Base-by-base conservation (phyloP, 495 filamentous ascomycete species). In the Xanthoparmelia taractica region DNA sequence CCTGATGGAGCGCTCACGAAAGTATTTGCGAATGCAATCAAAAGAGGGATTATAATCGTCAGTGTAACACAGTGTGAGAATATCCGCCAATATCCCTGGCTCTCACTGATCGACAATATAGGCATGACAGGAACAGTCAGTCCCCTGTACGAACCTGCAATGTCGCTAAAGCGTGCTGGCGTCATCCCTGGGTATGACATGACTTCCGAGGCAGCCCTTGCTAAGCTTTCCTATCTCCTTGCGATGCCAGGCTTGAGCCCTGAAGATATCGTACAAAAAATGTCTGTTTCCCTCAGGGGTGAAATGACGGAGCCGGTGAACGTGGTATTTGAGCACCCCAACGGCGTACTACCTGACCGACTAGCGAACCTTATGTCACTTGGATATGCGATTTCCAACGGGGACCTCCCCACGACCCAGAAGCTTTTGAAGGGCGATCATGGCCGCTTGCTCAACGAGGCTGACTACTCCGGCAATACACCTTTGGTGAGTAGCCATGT, bases 161-260 rank as follows among this genome's bases (percentile, higher is more conserved):
- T 90, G 69, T 84, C 83, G 43, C 78, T 98, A 17, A 91, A 90
- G n/a, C 81, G 84, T 27, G 91, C 90, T 7, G 94, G 94, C 5
- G 89, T 98, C 11, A 89, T 98, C 0, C 92, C 95, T 66, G 94
- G 94, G 8, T 82, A 92, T 62, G 94, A 98, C 71, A 81, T 98
- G 78, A 98, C 94, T 0, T 88, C 90, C 18, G 94, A 98, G 75
- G 93, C 89, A 18, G 94, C 94, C 0, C 79, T 97, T 65, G 96
- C 94, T 1, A 98, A 98, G 76, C 79, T 98, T 15, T 90, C 90
- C 2, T 96, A 93, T 69, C 81, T 97, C 2, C 82, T 98, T 11
- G 89, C 91, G 3, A 69, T 84, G 2, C 87, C 86, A 13, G 81
- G 78, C 7, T 71, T 86, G n/a, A 76, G 78, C 0, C 78, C 84